These are phyloP conservation scores for Lodderomyces orthopsilosis DNA, from an alignment of 1,139 yeast species.

Conservation along the genomic window DNA sequence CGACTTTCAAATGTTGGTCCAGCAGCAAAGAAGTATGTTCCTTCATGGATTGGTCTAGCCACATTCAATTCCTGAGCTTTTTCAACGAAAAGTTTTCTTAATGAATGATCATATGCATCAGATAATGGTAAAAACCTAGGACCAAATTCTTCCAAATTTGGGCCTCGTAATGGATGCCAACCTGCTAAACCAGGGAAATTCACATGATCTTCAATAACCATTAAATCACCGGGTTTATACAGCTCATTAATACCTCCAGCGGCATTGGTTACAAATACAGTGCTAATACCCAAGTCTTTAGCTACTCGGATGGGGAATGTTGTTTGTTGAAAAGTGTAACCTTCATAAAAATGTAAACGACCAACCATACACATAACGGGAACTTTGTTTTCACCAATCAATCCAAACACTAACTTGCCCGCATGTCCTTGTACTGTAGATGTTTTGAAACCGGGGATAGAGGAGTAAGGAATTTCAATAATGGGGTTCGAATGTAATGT, in stretches of 20 bases:
- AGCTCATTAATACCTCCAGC: conserved; percentile 80
- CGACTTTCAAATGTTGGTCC: conserved; percentile 95
- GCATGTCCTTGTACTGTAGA: conserved; percentile 92
- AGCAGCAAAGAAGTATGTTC: conserved; percentile 78
- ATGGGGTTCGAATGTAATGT: conserved; percentile 40
- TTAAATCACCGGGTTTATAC: conserved; percentile 80
- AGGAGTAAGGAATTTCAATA: conserved; percentile 56
- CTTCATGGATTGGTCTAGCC: conserved; percentile 72
- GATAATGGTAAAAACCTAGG: conserved; percentile 85
- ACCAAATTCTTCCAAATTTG: conserved; percentile 76
- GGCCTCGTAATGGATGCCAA: conserved; percentile 82
- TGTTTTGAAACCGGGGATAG: conserved; percentile 75
- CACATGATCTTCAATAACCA: conserved; percentile 86
- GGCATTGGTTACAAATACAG: conserved; percentile 83
- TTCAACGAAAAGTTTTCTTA: conserved; percentile 57
- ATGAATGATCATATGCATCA: conserved; percentile 80
- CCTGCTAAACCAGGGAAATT: conserved; percentile 92
- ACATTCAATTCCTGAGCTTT: conserved; percentile 53
- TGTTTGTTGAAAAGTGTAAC: conserved; percentile 75
- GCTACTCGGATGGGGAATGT: conserved; percentile 86
- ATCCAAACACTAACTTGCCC: conserved; percentile 79
- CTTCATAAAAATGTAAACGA: conserved; percentile 88
- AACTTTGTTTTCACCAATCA: conserved; percentile 61
- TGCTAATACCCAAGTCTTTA: conserved; percentile 55
- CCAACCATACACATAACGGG: conserved; percentile 96